Evolutionary conservation across 805 yeast genomes (phyloP).

Genomic region (Sugiyamaella mastotermitis): DNA sequence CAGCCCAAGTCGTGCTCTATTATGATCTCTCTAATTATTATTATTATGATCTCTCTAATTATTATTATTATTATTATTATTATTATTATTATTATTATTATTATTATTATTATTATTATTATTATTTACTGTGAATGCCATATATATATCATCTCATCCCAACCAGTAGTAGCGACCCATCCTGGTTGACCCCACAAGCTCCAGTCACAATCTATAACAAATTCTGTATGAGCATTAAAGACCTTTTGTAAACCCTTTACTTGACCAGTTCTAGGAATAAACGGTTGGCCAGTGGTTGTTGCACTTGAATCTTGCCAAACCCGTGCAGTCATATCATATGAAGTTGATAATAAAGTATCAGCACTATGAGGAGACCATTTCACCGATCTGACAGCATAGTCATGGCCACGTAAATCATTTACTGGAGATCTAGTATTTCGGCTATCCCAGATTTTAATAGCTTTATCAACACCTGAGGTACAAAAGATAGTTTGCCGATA

Average conservation of each 20-base stretch:
- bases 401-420: conserved; percentile 80
- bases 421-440: conserved; percentile 64
- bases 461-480: conserved; percentile 87
- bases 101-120: too few relatives aligned
- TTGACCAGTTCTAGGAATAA: conserved; percentile 27
- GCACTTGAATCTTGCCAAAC: conserved; percentile 72
- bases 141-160: conserved; percentile 92
- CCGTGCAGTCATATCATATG: conserved; percentile 89
- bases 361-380: conserved; percentile 87
- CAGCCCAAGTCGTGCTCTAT: too few relatives aligned
- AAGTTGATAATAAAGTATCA: conserved; percentile 62
- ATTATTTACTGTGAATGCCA: conserved; percentile 71
- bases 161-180: conserved; percentile 89
- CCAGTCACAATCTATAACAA: conserved; percentile 92
- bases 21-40: too few relatives aligned
- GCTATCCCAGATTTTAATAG: conserved; percentile 81
- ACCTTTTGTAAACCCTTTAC: conserved; percentile 49
- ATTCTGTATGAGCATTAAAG: conserved; percentile 73
- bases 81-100: too few relatives aligned
- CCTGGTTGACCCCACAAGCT: conserved; percentile 96
- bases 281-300: conserved; percentile 30
- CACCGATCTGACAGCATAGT: conserved; percentile 76
- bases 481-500: conserved; percentile 76
- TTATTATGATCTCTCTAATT: too few relatives aligned
- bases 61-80: too few relatives aligned